phyloP scores from a whole-genome alignment of 225 moss, liverwort and hornwort species.

The Rhytidiadelphus loreus region DNA sequence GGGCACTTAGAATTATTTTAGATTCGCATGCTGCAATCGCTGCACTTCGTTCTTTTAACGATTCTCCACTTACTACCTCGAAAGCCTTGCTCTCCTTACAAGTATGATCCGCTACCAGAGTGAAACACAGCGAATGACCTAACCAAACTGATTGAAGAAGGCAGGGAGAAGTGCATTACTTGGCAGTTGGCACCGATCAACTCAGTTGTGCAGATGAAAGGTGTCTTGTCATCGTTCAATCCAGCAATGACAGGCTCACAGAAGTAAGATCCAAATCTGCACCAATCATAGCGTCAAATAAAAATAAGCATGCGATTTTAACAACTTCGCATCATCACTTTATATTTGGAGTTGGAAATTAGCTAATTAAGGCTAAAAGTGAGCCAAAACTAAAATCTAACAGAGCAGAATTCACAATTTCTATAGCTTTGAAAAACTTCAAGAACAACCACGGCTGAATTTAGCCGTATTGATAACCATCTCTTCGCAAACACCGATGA shows the following conservation, averaged over 20 bases:
- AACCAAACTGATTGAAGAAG: neutral
- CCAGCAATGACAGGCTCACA: conserved; percentile 63
- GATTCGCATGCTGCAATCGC: no score
- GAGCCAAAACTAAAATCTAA: neutral
- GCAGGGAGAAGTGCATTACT: conserved; percentile 19
- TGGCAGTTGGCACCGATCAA: conserved; percentile 74
- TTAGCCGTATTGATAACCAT: neutral
- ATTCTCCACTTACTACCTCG: no score
- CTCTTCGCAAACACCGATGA: no score
- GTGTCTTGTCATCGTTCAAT: conserved; percentile 42
- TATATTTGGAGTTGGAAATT: neutral
- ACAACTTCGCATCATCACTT: neutral
- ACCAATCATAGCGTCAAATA: neutral
- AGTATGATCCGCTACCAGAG: no score
- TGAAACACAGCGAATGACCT: neutral
- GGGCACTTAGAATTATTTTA: no score
- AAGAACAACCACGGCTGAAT: neutral
- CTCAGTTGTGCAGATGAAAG: conserved; percentile 63
- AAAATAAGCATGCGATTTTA: neutral
- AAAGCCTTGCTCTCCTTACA: no score
- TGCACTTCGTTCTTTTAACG: no score
- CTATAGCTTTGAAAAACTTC: neutral
- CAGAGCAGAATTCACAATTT: no score
- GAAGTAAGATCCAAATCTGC: conserved; percentile 68
- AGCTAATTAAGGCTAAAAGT: no score